Conservation (phyloP, 2,329 filamentous ascomycete species). For the Didymella lethalis region DNA sequence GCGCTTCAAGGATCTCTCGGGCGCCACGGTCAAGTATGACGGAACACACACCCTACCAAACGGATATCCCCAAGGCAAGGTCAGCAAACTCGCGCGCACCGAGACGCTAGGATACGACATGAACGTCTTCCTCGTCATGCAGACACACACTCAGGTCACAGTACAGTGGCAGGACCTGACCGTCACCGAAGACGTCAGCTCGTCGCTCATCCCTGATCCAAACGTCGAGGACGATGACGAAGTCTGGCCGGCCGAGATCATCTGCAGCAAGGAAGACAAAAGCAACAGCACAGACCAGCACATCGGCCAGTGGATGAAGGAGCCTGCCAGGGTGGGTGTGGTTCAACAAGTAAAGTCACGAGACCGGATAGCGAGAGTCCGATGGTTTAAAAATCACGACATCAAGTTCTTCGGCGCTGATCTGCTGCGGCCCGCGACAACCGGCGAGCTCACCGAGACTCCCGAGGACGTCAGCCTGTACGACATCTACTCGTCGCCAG, state of each 20-base stretch:
- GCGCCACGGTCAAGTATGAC: slow-evolving; percentile 62
- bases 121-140: slow-evolving; percentile 63
- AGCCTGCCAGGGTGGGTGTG: slow-evolving; percentile 62
- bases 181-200: slow-evolving; percentile 57
- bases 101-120: slow-evolving; percentile 64
- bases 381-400: slow-evolving; percentile 58
- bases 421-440: slow-evolving; percentile 54
- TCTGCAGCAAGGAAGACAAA: slow-evolving; percentile 55
- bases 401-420: slow-evolving; percentile 46
- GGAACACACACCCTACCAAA: slow-evolving; percentile 38
- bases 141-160: slow-evolving; percentile 58
- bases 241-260: slow-evolving; percentile 65
- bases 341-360: slow-evolving; percentile 63
- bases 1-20: slow-evolving; percentile 62
- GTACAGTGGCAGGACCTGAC: slow-evolving; percentile 68
- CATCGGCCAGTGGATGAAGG: slow-evolving; percentile 43
- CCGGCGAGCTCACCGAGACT: slow-evolving; percentile 53
- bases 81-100: slow-evolving; percentile 56
- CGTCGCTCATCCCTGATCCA: slow-evolving; percentile 58
- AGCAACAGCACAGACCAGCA: slow-evolving; percentile 17
- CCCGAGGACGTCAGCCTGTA: slow-evolving; percentile 65
- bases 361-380: slow-evolving; percentile 64
- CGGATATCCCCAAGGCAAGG: slow-evolving; percentile 50
- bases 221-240: slow-evolving; percentile 64
- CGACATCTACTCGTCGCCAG: slow-evolving; percentile 62